Conservation (phyloP, 116 monocot genomes). For the Phalaenopsis hybrid region DNA sequence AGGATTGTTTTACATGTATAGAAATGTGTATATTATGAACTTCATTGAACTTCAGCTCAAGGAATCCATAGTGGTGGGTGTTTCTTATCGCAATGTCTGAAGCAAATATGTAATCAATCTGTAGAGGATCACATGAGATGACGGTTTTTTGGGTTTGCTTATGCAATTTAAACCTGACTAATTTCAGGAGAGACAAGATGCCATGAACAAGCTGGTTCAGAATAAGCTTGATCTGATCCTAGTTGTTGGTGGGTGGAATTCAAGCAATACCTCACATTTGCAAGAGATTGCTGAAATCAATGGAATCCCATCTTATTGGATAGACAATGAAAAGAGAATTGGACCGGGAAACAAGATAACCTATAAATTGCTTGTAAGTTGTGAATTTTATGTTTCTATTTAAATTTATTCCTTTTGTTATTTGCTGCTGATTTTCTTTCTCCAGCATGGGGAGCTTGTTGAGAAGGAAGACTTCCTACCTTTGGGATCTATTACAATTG, state of each 20-base stretch:
- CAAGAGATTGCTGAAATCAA: slow-evolving; percentile 91
- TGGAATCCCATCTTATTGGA: slow-evolving; percentile 93
- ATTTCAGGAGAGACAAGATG: slow-evolving; percentile 94
- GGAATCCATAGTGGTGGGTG: too few species aligned
- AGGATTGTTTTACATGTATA: too few species aligned
- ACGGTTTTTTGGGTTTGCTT: neutral
- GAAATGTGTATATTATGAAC: too few species aligned
- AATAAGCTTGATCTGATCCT: slow-evolving; percentile 88
- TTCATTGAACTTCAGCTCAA: too few species aligned
- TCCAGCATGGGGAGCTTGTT: slow-evolving; percentile 94
- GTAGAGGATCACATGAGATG: neutral
- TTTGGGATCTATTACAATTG: slow-evolving; percentile 71
- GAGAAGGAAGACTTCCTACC: slow-evolving; percentile 91
- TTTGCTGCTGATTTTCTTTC: neutral
- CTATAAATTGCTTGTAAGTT: slow-evolving; percentile 71
- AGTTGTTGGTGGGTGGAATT: slow-evolving; percentile 99
- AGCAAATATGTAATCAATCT: neutral
- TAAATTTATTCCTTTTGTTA: neutral
- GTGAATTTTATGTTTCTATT: slow-evolving; percentile 6
- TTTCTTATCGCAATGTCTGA: too few species aligned
- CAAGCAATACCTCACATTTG: slow-evolving; percentile 93
- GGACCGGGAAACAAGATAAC: slow-evolving; percentile 84
- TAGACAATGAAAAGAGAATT: slow-evolving; percentile 85
- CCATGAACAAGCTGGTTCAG: slow-evolving; percentile 93
- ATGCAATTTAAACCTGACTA: neutral